These are phyloP conservation scores for Ailanthus altissimus DNA, from an alignment of 345 rosid genomes.

Conservation along the genomic window DNA sequence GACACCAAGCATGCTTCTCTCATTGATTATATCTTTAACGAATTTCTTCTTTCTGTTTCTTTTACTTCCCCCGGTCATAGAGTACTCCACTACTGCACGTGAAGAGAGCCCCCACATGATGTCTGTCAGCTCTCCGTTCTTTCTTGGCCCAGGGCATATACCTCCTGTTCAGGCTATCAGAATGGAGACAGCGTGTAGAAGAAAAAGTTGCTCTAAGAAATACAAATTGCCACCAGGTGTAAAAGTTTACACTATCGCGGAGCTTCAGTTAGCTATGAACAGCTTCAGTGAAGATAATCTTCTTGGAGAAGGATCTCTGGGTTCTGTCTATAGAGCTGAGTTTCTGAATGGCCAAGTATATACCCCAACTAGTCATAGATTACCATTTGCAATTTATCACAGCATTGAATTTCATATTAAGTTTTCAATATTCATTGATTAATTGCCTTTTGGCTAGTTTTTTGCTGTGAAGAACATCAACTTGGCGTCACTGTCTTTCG, in stretches of 20 bases:
- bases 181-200: slow-evolving; percentile 38
- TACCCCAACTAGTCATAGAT: neutral
- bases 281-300: slow-evolving; percentile 72
- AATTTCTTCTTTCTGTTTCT: neutral
- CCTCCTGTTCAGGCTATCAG: slow-evolving; percentile 39
- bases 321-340: slow-evolving; percentile 82
- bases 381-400: neutral
- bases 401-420: neutral
- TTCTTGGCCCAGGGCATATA: slow-evolving; percentile 33
- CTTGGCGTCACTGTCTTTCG: slow-evolving; percentile 63
- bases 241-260: slow-evolving; percentile 59
- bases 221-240: slow-evolving; percentile 47
- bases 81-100: slow-evolving; percentile 35
- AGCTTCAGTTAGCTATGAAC: slow-evolving; percentile 76
- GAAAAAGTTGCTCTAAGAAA: slow-evolving; percentile 53
- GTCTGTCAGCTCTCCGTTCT: slow-evolving; percentile 42
- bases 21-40: neutral
- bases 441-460: slow-evolving; percentile 42
- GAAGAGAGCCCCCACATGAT: slow-evolving; percentile 51
- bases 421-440: neutral
- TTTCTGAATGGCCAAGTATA: slow-evolving; percentile 73
- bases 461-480: slow-evolving; percentile 74
- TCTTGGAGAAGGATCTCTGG: slow-evolving; percentile 83
- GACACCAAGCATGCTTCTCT: too few species aligned
- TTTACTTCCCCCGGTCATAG: slow-evolving; percentile 27